A percentile compares a stretch with the other conserved stretches of the same genome.
phyloP scores from a whole-genome alignment of 176 grass and related monocot species.

The Alopecurus myosuroides region DNA sequence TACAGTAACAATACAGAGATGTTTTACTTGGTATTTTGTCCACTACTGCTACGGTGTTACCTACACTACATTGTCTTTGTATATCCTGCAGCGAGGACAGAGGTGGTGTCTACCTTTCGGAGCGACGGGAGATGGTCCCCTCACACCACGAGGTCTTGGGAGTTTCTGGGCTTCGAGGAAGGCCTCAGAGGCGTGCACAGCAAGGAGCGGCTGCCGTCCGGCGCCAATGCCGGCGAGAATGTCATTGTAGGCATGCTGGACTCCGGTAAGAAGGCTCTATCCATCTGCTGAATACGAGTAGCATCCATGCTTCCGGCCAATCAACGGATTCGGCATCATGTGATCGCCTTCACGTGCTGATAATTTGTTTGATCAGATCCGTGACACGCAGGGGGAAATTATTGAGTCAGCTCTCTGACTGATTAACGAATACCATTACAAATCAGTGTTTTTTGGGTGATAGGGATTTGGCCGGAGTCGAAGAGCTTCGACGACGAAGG shows the following conservation, averaged over 20 bases:
- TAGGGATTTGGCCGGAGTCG: constrained; percentile 93
- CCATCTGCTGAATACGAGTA: neutral
- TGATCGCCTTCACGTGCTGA: neutral
- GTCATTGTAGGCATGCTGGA: constrained; percentile 91
- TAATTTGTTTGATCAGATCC: neutral
- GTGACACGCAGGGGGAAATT: neutral
- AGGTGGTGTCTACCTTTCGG: constrained; percentile 61
- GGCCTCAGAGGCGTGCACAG: constrained; percentile 8
- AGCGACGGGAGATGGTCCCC: constrained; percentile 60
- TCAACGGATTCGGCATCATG: neutral
- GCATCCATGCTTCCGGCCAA: neutral
- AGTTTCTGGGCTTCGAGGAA: constrained; percentile 72
- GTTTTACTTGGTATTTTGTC: neutral
- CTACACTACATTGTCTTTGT: neutral
- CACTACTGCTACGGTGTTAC: neutral
- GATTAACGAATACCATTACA: neutral
- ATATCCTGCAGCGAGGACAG: constrained; percentile 41
- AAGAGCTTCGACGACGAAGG: constrained; percentile 72
- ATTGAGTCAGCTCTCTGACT: neutral
- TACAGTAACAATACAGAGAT: neutral
- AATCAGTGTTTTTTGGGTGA: neutral
- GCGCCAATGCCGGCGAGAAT: constrained; percentile 35
- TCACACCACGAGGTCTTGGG: constrained; percentile 96
- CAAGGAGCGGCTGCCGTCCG: constrained; percentile 34
- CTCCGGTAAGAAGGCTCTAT: constrained; percentile 47